Percentiles rank a stretch among this genome's conserved stretches.
Evolutionary conservation across 257 asterid species (phyloP).

Genomic region (Gynochthodes officinalis): DNA sequence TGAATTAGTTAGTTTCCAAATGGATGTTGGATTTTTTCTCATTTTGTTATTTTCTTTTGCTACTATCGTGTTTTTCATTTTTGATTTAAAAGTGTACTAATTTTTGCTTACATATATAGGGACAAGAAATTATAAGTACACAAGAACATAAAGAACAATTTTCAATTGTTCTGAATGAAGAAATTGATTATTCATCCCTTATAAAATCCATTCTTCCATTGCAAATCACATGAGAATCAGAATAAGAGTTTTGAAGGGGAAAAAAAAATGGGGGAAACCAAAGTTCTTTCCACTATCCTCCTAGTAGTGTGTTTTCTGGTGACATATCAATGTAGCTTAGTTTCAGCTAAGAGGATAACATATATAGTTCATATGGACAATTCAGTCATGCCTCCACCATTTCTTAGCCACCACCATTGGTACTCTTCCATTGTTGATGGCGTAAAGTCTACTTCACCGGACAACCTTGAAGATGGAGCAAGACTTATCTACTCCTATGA

Average conservation of each 20-base stretch:
- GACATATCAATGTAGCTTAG: not conserved
- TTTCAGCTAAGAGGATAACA: not conserved
- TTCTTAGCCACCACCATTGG: not conserved
- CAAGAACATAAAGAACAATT: too few relatives aligned
- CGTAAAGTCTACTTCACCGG: constrained; percentile 13
- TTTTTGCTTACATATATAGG: too few relatives aligned
- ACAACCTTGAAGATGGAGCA: constrained; percentile 2
- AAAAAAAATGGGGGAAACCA: not conserved
- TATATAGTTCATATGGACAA: constrained; percentile 9
- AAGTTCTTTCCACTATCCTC: not conserved
- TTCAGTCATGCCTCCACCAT: constrained; percentile 4
- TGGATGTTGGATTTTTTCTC: too few relatives aligned
- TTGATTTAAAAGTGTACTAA: too few relatives aligned
- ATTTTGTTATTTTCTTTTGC: too few relatives aligned
- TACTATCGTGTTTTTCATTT: too few relatives aligned
- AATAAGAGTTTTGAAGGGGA: not conserved
- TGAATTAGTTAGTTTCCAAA: too few relatives aligned
- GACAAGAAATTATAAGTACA: too few relatives aligned
- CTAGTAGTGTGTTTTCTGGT: not conserved
- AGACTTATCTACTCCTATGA: constrained; percentile 28
- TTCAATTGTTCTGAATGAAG: too few relatives aligned
- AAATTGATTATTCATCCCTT: not conserved
- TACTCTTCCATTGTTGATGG: constrained; percentile 8
- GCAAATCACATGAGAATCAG: not conserved
- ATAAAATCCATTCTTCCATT: not conserved